phyloP scores from a whole-genome alignment of 306 rosid species.

The Vigna nakashimae region DNA sequence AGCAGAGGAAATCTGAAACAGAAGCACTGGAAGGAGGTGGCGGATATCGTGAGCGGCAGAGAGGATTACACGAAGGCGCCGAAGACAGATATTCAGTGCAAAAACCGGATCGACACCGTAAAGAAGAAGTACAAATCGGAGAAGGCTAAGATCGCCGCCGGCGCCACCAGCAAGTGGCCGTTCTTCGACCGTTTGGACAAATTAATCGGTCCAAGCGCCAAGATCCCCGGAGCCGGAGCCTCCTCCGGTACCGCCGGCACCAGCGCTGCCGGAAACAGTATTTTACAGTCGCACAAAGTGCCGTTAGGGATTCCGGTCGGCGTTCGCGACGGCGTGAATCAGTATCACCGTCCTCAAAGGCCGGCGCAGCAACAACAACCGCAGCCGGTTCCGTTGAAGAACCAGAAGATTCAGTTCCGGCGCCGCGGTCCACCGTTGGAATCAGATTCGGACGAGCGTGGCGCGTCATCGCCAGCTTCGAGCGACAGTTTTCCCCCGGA shows the following conservation, averaged over 20 bases:
- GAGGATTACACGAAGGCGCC: constrained; percentile 76
- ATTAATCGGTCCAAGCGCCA: constrained; percentile 75
- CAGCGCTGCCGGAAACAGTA: constrained; percentile 34
- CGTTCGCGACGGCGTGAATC: constrained; percentile 50
- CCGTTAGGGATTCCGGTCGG: constrained; percentile 81
- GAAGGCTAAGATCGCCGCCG: constrained; percentile 73
- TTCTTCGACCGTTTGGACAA: constrained; percentile 73
- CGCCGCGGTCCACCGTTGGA: constrained; percentile 45
- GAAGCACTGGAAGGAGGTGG: constrained; percentile 98
- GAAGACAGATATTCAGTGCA: constrained; percentile 92
- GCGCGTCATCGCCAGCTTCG: constrained; percentile 62
- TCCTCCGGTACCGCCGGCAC: constrained; percentile 10
- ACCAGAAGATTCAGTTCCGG: constrained; percentile 60
- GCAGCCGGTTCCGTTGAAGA: constrained; percentile 39
- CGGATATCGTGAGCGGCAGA: constrained; percentile 81
- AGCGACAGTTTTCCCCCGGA: constrained; percentile 71
- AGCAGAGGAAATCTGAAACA: constrained; percentile 97
- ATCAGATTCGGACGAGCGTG: constrained; percentile 60
- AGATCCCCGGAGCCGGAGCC: constrained; percentile 46
- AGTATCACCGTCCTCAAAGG: constrained; percentile 43
- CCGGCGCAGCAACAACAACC: constrained; percentile 35
- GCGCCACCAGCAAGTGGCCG: constrained; percentile 78
- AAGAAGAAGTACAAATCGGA: constrained; percentile 96
- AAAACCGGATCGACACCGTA: constrained; percentile 95
- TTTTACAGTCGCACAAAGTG: constrained; percentile 54